A percentile compares a stretch with the other conserved stretches of the same genome.
Evolutionary conservation across 805 yeast species (phyloP).

Genomic region (Metschnikowia arizonensis): DNA sequence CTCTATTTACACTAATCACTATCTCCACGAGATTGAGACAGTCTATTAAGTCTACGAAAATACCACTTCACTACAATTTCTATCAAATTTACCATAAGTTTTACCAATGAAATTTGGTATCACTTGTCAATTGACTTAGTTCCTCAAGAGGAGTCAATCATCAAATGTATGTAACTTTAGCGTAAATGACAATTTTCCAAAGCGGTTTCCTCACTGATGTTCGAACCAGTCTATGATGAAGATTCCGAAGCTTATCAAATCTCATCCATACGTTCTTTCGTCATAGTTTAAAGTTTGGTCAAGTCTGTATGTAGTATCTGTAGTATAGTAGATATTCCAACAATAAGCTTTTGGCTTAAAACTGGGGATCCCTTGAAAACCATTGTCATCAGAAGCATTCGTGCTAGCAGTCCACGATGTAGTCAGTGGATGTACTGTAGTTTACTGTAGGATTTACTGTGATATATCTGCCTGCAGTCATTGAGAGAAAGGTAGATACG

Average conservation of each 20-base stretch:
- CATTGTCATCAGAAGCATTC: conserved; percentile 25
- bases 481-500: too few relatives aligned
- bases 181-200: not conserved
- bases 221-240: conserved; percentile 16
- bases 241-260: conserved; percentile 44
- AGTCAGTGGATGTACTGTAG: too few relatives aligned
- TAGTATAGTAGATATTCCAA: not conserved
- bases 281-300: too few relatives aligned
- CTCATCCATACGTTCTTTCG: too few relatives aligned
- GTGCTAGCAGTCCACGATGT: conserved; percentile 54
- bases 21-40: too few relatives aligned
- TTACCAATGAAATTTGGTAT: conserved; percentile 60
- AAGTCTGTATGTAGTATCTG: conserved; percentile 25
- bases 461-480: too few relatives aligned
- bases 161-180: not conserved
- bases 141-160: conserved; percentile 38
- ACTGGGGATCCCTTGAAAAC: not conserved
- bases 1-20: too few relatives aligned
- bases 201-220: not conserved
- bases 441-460: too few relatives aligned
- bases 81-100: too few relatives aligned
- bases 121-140: conserved; percentile 49
- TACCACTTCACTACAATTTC: too few relatives aligned
- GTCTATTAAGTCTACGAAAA: too few relatives aligned
- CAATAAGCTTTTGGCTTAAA: not conserved